These are phyloP conservation scores for Plantago coronopus DNA, from an alignment of 305 asterid species.

Conservation along the genomic window DNA sequence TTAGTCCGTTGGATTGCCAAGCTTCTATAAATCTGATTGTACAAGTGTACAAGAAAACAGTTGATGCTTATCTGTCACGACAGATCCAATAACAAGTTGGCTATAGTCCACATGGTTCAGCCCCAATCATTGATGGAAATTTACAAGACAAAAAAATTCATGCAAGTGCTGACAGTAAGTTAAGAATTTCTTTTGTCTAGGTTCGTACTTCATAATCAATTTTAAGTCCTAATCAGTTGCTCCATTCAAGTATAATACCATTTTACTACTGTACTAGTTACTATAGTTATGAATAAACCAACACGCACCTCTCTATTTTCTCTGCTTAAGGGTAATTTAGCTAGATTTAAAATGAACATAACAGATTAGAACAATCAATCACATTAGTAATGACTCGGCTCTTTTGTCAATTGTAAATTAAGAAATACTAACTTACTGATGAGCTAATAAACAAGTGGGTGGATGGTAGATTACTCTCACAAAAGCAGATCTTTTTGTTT, in stretches of 20 bases:
- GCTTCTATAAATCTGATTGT: constrained; percentile 2
- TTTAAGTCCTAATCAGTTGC: too few relatives aligned
- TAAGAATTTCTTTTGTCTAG: background rate
- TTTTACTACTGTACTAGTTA: too few relatives aligned
- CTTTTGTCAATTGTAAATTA: background rate
- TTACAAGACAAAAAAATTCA: background rate
- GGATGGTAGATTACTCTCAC: constrained; percentile 6
- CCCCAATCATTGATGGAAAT: background rate
- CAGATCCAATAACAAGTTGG: constrained; percentile 23
- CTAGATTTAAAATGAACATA: too few relatives aligned
- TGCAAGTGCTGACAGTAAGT: background rate
- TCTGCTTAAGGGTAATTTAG: too few relatives aligned
- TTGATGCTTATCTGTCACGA: constrained; percentile 34
- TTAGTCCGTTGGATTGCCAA: constrained; percentile 29
- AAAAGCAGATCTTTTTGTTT: background rate
- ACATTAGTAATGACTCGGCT: background rate
- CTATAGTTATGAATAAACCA: too few relatives aligned
- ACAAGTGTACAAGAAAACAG: constrained; percentile 17
- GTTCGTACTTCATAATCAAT: background rate
- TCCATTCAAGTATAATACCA: too few relatives aligned
- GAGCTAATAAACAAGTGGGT: background rate
- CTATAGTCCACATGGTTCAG: constrained; percentile 29
- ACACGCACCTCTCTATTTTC: too few relatives aligned
- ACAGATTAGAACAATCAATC: background rate
- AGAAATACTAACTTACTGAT: background rate